A percentile compares a stretch with the other conserved stretches of the same genome.
Evolutionary conservation across 208 protist genomes (phyloP).

Genomic region (Baffinella frigidus): DNA sequence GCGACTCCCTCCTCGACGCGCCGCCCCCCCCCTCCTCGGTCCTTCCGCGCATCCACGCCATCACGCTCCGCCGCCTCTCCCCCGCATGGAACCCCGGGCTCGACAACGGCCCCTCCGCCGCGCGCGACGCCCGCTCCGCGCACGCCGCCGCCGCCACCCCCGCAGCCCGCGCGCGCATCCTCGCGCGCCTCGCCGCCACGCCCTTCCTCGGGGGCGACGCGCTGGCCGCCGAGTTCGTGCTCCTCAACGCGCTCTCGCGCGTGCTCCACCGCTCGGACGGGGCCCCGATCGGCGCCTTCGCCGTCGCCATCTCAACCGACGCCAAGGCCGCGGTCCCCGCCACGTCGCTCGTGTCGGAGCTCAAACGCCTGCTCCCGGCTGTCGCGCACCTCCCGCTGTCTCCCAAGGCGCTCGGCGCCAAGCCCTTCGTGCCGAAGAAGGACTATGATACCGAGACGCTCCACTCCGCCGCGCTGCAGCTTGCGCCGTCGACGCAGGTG

Average conservation of each 20-base stretch:
- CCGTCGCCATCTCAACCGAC: no score
- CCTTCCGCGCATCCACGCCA: background rate
- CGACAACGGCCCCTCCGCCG: no score
- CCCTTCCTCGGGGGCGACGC: background rate
- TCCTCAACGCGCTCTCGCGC: background rate
- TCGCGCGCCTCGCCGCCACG: no score
- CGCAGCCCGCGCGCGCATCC: background rate
- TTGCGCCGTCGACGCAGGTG: background rate
- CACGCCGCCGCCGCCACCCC: background rate
- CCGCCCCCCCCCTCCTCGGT: background rate
- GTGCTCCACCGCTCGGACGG: background rate
- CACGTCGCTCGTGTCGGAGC: no score
- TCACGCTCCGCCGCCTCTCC: background rate
- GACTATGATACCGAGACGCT: constrained; percentile 31
- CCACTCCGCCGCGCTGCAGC: background rate
- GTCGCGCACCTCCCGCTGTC: background rate
- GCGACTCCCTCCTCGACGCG: no score
- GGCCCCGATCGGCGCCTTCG: background rate
- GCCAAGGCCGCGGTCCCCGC: no score
- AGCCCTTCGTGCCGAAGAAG: background rate
- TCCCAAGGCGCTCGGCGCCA: background rate
- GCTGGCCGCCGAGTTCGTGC: constrained; percentile 5
- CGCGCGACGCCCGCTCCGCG: background rate
- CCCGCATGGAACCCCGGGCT: background rate
- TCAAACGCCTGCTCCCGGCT: background rate